Evolutionary conservation across 1,284 basidiomycete species (phyloP), one percentile per base, ranked within the genome.

Genomic region (Trametes hirsuta): DNA sequence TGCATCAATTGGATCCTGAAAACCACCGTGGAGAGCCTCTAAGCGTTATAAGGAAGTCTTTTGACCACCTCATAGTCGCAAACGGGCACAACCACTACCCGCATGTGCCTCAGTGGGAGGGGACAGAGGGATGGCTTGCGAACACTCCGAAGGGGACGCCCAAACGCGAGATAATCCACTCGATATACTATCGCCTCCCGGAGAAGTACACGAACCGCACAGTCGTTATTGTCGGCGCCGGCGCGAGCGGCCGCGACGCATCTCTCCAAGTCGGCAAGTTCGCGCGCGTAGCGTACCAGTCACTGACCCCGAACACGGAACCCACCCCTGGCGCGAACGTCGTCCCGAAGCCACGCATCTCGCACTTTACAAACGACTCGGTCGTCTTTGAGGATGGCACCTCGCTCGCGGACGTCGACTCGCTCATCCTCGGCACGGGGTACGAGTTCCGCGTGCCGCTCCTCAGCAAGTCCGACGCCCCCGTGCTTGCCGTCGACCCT

Each of bases 51-150:
- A 61, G 45, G 52, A 55, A 58, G 21, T 62, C 67, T 2, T 82
- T 82, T 62, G 80, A 85, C 63, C 84, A 86, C 66, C 73, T 86
- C 35, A 73, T 86, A 41, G 77, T 84, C 25, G 83, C 82, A 30
- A 80, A 73, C 35, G 85, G 84, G 4, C 81, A 84, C 62, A 80
- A 84, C 60, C 82, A 83, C 63, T 77, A 81, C 62, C 84, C 85
- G 2, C 73, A 75, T 15, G 72, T 78, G 3, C 78, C 79, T 1
- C 62, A 64, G 3, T 84, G 81, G 75, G 69, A 67, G 12, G 84
- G 84, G 0, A 77, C 81, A 49, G 75, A 81, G 4, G 74, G 73
- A 4, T 85, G 84, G 84, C 65, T 84, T 12, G 68, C 64, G 12
- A 70, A 68, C 36, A 68, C 67, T 4, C 66, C 70, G 3, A 37